A percentile compares a stretch with the other conserved stretches of the same genome.
Conservation (phyloP, 805 yeast genomes). For the Candida railenensis region DNA sequence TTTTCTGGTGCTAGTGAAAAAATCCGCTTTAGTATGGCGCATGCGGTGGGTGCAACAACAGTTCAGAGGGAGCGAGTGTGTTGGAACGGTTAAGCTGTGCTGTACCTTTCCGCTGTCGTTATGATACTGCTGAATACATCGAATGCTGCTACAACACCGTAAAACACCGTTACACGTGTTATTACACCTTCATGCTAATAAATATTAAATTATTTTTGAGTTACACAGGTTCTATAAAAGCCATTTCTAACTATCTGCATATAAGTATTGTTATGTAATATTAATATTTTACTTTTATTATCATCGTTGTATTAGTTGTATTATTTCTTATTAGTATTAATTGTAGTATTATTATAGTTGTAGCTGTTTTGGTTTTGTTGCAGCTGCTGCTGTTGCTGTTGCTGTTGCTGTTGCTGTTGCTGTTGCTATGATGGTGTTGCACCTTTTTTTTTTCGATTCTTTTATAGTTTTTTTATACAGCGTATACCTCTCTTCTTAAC, state of each 20-base stretch:
- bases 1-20: too few relatives aligned
- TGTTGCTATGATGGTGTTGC: neutral
- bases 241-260: neutral
- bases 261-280: neutral
- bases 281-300: neutral
- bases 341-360: neutral
- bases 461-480: neutral
- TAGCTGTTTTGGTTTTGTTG: neutral
- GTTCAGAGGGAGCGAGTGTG: too few relatives aligned
- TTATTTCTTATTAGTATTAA: neutral
- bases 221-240: slow-evolving; percentile 1
- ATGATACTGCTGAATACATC: too few relatives aligned
- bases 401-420: neutral
- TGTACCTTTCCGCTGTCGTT: too few relatives aligned
- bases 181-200: neutral
- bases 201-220: slow-evolving; percentile 1
- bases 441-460: neutral
- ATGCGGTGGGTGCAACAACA: too few relatives aligned
- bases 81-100: too few relatives aligned
- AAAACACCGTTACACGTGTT: too few relatives aligned
- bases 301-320: neutral
- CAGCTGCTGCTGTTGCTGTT: neutral
- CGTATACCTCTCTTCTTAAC: neutral
- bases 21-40: too few relatives aligned
- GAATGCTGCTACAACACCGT: too few relatives aligned